Evolutionary conservation across 257 asterid genomes (phyloP), one percentile per base, ranked within the genome.

Genomic region (Gentiana dahurica): DNA sequence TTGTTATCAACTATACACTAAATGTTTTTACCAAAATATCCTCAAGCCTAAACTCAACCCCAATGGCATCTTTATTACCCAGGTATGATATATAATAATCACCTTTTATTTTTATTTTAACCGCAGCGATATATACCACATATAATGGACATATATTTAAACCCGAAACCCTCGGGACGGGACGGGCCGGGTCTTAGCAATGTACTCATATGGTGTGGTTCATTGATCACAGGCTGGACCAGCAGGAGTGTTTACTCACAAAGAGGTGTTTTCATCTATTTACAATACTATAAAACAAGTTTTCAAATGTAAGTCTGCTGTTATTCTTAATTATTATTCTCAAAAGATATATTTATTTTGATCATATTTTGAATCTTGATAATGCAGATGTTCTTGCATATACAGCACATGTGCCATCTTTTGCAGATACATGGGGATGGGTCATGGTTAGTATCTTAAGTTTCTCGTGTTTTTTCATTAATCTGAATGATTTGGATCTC

Each of bases 351-450:
- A 7, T 4, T 39, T 39, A 39, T 39, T 39, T 39, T 41, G 46
- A 5, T 1, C 9, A 41, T 5, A 7, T 41, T 41, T 5, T 41
- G 46, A 41, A 41, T 41, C 11, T 41, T 41, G 5, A 41, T 41
- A 10, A 5, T 7, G 64, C 86, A 90, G 98, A 91, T 65, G 98
- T 83, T 54, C 80, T 88, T 12, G 95, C 87, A 9, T 91, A 87
- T 77, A 91, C 98, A 4, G 96, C 96, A 59, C 96, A 91, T 37
- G 96, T 91, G 67, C 98, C 98, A 34, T 87, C 96, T 13, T 91
- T 91, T 77, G 94, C 95, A 46, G 96, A 87, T 68, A 91, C 98
- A n/a, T 91, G 98, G 98, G 98, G 98, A 64, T 91, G 98, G 98
- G 89, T 90, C 43, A 81, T 90, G 71, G 82, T 77, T 36, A 57